Percentiles rank a stretch among this genome's conserved stretches.
Conservation (phyloP, 495 filamentous ascomycete species). For the Penicillium canescens region DNA sequence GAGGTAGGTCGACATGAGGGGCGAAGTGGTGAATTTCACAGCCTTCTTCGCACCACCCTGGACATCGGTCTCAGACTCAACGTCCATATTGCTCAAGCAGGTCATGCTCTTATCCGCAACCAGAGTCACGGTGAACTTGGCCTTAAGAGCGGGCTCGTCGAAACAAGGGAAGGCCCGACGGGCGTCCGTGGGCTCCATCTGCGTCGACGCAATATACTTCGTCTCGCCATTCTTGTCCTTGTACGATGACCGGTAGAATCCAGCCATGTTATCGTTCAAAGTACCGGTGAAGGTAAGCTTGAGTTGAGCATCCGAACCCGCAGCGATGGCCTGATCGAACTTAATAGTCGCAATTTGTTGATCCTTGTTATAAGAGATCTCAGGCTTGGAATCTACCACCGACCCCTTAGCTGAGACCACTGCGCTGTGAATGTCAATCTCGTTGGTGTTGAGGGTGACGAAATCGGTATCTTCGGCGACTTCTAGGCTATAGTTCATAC, state of each 20-base stretch:
- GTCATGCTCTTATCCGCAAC: constrained; percentile 62
- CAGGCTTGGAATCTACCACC: constrained; percentile 51
- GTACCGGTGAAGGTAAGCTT: constrained; percentile 61
- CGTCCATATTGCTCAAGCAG: constrained; percentile 72
- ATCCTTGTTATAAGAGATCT: constrained; percentile 57
- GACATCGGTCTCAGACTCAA: constrained; percentile 56
- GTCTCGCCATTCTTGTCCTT: constrained; percentile 54
- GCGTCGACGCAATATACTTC: constrained; percentile 62
- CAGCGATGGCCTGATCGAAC: constrained; percentile 57
- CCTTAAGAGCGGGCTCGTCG: constrained; percentile 70
- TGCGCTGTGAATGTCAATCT: constrained; percentile 80
- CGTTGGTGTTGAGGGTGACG: constrained; percentile 83
- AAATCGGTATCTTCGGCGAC: constrained; percentile 82
- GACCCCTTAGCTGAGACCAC: constrained; percentile 54
- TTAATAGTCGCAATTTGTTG: constrained; percentile 60
- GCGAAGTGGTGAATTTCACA: constrained; percentile 66
- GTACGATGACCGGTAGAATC: constrained; percentile 69
- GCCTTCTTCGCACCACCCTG: constrained; percentile 58
- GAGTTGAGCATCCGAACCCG: constrained; percentile 59
- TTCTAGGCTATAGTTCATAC: constrained; percentile 56
- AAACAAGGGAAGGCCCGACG: constrained; percentile 69
- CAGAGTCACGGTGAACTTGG: constrained; percentile 64
- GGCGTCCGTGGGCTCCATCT: constrained; percentile 69
- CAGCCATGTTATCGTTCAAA: constrained; percentile 68
- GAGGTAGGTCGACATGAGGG: constrained; percentile 69